Evolutionary conservation across 78 protist species (phyloP), one percentile per base, ranked within the genome.

Genomic region (Paratrimastix pyriformis): DNA sequence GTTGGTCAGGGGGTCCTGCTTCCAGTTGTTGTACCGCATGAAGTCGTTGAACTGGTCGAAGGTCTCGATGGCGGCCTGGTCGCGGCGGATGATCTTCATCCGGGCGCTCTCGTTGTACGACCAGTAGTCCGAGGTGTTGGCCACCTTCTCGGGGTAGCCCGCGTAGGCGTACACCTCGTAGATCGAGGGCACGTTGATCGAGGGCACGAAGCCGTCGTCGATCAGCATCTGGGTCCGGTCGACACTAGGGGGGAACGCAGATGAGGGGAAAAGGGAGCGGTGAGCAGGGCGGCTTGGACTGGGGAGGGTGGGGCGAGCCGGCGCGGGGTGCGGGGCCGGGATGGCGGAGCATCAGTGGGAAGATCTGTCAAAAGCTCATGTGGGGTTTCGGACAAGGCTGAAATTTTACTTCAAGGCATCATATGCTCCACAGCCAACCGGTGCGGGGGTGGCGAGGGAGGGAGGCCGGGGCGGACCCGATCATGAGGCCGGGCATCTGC

Each of bases 401-500:
- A 50, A 50, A 43, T 43, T 24, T 15, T 32, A 29, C n/a, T n/a
- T n/a, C n/a, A n/a, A n/a, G n/a, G n/a, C n/a, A n/a, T n/a, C n/a
- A n/a, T n/a, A 52, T 24, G 58, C 58, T 52, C 33, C 24, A n/a
- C 33, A n/a, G 58, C 24, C 24, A 52, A n/a, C 58, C n/a, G n/a
- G n/a, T n/a, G n/a, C n/a, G n/a, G n/a, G n/a, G n/a, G 26, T 15
- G 52, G 60, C 65, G 75, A 15, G 62, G 69, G 11, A 35, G 45
- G 35, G 15, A 13, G 45, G 80, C 62, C 35, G 62, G 33, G 13
- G 60, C 80, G 11, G 33, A 18, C 40, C 57, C 65, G 75, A 38
- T 26, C 42, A 71, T 54, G 21, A 72, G 30, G 13, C 80, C 80
- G 30, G 80, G 80, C 45, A 76, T 74, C 15, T 76, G 77, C 59